Evolutionary conservation across 352 stramenopile genomes (phyloP), one percentile per base, ranked within the genome.

Genomic region (Paralagenidium karlingii): DNA sequence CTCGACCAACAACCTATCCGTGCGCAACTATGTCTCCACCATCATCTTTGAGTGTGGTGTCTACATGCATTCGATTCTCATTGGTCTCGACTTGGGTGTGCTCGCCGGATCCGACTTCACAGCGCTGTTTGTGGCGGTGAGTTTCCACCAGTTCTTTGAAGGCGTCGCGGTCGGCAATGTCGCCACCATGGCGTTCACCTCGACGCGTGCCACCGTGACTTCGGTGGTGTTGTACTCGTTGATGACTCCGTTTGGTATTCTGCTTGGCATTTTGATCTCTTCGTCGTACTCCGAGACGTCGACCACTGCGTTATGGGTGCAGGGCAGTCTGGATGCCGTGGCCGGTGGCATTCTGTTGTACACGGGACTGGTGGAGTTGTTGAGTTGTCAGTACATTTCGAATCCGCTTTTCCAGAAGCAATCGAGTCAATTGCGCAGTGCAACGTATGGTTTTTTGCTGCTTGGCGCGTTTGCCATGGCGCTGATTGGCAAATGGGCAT

Each of bases 71-170:
- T 82, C 63, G 12, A 51, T 87, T 28, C 70, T 87, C 31, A 66
- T 87, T 9, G 73, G 69, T 19, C 36, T 84, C 11, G 57, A 78
- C 41, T 45, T 87, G 8, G 67, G 65, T 10, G 63, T 84, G 18
- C 62, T 65, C 9, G 45, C 44, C 0, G 58, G 58, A 12, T 45
- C 52, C 3, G 53, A 68, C 16, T 83, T 82, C 58, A 66, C 62
- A 47, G 70, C 65, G 25, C 57, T 83, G 26, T 54, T 87, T 6
- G 64, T 51, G 3, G 73, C 68, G 11, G 55, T 87, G 26, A 66
- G 63, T 44, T 80, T 87, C 54, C 68, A 84, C 46, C 73, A 84
- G 49, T 82, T 87, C 50, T 84, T 84, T 45, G 65, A 82, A 25
- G 69, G 67, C 46, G 57, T 84, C 31, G 63, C 69, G 8, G 58